phyloP scores from a whole-genome alignment of 208 protist genomes.

The Tritrichomonas foetus region DNA sequence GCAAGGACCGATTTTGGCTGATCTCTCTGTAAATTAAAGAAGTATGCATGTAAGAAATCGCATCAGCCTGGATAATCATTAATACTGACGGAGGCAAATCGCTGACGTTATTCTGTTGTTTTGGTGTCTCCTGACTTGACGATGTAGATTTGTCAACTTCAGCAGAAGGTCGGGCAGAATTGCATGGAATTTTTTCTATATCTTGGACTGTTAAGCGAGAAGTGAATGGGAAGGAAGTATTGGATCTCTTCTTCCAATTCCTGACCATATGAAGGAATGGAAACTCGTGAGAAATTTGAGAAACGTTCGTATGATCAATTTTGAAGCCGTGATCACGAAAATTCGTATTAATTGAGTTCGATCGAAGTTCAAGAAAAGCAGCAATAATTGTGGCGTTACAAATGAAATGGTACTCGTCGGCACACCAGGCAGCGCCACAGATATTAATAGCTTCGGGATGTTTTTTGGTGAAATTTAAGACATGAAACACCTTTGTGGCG shows the following conservation, averaged over 20 bases:
- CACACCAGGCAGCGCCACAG: neutral
- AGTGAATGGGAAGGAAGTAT: no score
- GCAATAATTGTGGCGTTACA: neutral
- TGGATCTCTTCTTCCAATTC: neutral
- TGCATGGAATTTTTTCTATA: no score
- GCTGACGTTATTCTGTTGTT: no score
- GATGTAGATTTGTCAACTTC: no score
- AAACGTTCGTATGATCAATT: neutral
- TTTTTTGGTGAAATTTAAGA: neutral
- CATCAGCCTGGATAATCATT: no score
- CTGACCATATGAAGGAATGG: neutral
- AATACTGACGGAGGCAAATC: no score
- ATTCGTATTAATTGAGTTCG: slow-evolving; percentile 33
- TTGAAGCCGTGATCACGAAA: neutral
- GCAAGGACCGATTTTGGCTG: no score
- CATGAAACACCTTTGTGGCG: neutral
- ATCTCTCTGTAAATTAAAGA: no score
- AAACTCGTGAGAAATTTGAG: neutral
- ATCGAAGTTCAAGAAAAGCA: neutral
- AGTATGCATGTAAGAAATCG: no score
- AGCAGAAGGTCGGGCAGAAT: no score
- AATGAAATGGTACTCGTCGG: neutral
- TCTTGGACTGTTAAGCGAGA: no score
- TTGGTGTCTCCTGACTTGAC: no score
- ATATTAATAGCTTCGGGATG: neutral